Conservation (phyloP, 2,329 filamentous ascomycete genomes). For the Fusarium udum region DNA sequence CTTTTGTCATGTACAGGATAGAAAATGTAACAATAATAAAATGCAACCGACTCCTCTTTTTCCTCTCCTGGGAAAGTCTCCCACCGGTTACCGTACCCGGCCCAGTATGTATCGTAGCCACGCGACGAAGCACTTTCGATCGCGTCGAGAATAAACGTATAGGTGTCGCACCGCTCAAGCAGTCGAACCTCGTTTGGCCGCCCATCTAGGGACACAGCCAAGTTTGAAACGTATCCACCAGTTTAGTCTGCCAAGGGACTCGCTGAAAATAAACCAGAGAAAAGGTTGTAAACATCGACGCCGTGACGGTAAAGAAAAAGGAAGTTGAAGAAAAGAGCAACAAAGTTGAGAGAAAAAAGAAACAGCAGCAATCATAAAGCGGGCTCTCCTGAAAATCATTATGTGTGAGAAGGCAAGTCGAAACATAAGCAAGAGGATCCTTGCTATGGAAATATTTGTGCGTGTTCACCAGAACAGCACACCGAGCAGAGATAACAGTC, state of each 20-base stretch:
- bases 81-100: constrained; percentile 27
- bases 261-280: constrained; percentile 33
- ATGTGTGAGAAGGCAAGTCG: constrained; percentile 29
- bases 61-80: constrained; percentile 30
- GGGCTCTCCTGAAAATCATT: constrained; percentile 36
- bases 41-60: constrained; percentile 36
- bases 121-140: constrained; percentile 46
- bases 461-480: constrained; percentile 13
- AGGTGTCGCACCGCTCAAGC: constrained; percentile 27
- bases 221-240: constrained; percentile 37
- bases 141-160: constrained; percentile 43
- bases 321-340: constrained; percentile 12
- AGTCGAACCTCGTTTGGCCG: constrained; percentile 24
- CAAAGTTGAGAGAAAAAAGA: not conserved
- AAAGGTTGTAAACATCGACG: constrained; percentile 30
- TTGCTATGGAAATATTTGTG: constrained; percentile 6
- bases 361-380: constrained; percentile 30
- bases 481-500: constrained; percentile 4
- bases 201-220: constrained; percentile 29
- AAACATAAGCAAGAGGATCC: constrained; percentile 7
- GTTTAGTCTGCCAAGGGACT: constrained; percentile 37
- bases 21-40: constrained; percentile 9
- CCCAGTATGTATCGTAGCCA: constrained; percentile 38
- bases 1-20: constrained; percentile 31
- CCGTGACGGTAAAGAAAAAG: constrained; percentile 34